Evolutionary conservation across 2,329 filamentous ascomycete species (phyloP).

Genomic region (Neonectria hederae): DNA sequence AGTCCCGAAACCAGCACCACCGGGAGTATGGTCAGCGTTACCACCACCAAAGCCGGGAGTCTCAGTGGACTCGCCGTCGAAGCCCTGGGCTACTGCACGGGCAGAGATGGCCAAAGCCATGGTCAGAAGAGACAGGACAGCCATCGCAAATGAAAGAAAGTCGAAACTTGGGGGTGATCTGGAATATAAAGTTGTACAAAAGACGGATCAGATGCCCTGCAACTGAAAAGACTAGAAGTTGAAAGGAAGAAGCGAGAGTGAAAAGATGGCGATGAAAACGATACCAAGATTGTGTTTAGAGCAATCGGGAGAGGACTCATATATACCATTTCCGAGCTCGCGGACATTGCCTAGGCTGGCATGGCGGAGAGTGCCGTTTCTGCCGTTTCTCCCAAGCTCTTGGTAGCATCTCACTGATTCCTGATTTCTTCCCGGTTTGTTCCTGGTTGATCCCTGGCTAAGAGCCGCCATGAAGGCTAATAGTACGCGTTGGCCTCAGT

Average conservation of each 20-base stretch:
- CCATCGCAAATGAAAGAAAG: conserved; percentile 33
- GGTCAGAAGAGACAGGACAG: conserved; percentile 40
- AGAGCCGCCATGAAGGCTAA: conserved; percentile 25
- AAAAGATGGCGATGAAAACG: conserved; percentile 38
- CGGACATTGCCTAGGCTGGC: not conserved
- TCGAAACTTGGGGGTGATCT: conserved; percentile 16
- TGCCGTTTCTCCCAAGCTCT: conserved; percentile 7
- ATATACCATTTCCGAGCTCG: conserved; percentile 30
- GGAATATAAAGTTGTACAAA: conserved; percentile 28
- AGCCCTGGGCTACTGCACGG: conserved; percentile 29
- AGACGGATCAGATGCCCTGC: conserved; percentile 41
- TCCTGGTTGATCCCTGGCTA: conserved; percentile 17
- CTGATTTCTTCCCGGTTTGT: conserved; percentile 19
- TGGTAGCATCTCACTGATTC: not conserved
- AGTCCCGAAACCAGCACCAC: not conserved
- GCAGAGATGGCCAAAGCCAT: conserved; percentile 41
- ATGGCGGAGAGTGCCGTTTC: conserved; percentile 15
- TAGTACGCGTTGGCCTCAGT: conserved; percentile 28
- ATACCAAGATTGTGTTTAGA: conserved; percentile 19
- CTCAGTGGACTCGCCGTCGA: conserved; percentile 11
- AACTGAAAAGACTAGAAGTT: conserved; percentile 38
- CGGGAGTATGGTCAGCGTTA: not conserved
- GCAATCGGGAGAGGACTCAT: conserved; percentile 18
- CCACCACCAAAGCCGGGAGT: conserved; percentile 19
- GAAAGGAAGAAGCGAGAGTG: conserved; percentile 35